Percentiles rank a stretch among this genome's conserved stretches.
phyloP scores from a whole-genome alignment of 176 grass and related monocot genomes.

The Microstegium vimineum region DNA sequence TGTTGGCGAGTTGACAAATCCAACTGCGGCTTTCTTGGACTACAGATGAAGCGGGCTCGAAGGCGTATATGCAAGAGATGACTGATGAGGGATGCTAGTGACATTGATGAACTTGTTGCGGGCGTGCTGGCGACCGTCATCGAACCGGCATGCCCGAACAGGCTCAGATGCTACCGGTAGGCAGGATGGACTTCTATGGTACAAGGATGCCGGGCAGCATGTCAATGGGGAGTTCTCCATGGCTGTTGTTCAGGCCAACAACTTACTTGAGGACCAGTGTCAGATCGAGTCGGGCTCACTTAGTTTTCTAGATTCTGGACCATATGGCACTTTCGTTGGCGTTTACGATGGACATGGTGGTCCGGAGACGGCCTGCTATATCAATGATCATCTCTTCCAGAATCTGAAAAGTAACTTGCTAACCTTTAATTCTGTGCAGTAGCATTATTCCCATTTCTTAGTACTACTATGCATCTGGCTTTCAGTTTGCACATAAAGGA shows the following conservation, averaged over 20 bases:
- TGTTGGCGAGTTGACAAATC: neutral
- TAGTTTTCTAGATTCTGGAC: slow-evolving; percentile 69
- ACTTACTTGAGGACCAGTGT: slow-evolving; percentile 84
- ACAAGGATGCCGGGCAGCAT: slow-evolving; percentile 89
- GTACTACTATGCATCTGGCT: neutral
- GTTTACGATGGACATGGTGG: slow-evolving; percentile 96
- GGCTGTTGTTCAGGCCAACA: slow-evolving; percentile 95
- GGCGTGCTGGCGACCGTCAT: slow-evolving; percentile 84
- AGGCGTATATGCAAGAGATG: slow-evolving; percentile 32
- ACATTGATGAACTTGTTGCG: slow-evolving; percentile 78
- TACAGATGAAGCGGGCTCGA: slow-evolving; percentile 41
- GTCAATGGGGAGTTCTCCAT: slow-evolving; percentile 86
- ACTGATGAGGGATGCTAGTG: slow-evolving; percentile 81
- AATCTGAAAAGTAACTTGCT: slow-evolving; percentile 77
- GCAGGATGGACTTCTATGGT: slow-evolving; percentile 91
- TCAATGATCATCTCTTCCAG: slow-evolving; percentile 83
- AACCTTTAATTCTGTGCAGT: neutral
- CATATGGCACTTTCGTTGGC: slow-evolving; percentile 80
- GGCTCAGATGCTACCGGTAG: slow-evolving; percentile 51
- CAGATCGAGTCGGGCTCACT: slow-evolving; percentile 76
- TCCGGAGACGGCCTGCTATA: slow-evolving; percentile 80
- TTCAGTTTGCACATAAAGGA: neutral
- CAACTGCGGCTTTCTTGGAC: neutral
- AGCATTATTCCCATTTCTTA: slow-evolving; percentile 7
- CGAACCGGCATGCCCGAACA: slow-evolving; percentile 44